These are phyloP conservation scores for Krasilnikovozyma curviuscula DNA, from an alignment of 768 basidiomycete species.

Conservation along the genomic window DNA sequence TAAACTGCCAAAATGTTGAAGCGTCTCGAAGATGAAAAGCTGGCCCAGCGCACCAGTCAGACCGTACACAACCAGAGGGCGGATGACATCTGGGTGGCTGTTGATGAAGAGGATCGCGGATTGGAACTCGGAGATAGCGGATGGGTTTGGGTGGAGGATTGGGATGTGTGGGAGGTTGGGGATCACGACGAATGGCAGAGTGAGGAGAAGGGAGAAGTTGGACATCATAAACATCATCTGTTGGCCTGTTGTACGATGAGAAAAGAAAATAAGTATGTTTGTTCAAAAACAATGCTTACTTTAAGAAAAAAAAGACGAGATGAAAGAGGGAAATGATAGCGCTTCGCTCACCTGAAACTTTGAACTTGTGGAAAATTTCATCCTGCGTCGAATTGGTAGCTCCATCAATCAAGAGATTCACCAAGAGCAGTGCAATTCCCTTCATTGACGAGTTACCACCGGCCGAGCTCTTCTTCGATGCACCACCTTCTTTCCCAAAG, in stretches of 20 bases:
- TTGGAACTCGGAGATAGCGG: slow-evolving; percentile 15
- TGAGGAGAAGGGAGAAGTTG: slow-evolving; percentile 57
- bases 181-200: slow-evolving; percentile 42
- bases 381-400: slow-evolving; percentile 92
- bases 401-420: slow-evolving; percentile 82
- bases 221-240: slow-evolving; percentile 99
- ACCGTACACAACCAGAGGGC: slow-evolving; percentile 64
- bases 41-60: slow-evolving; percentile 85
- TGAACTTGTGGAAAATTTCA: slow-evolving; percentile 48
- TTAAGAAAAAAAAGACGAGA: too few species aligned
- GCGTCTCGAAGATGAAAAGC: slow-evolving; percentile 90
- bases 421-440: slow-evolving; percentile 52
- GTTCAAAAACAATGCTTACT: too few species aligned
- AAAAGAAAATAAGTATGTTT: slow-evolving; percentile 31
- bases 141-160: slow-evolving; percentile 3
- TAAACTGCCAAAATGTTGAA: slow-evolving; percentile 25
- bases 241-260: slow-evolving; percentile 55
- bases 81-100: slow-evolving; percentile 51
- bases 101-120: slow-evolving; percentile 52
- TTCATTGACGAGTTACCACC: slow-evolving; percentile 29
- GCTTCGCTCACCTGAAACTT: slow-evolving; percentile 1
- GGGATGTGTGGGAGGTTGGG: slow-evolving; percentile 26
- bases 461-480: slow-evolving; percentile 3
- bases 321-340: too few species aligned
- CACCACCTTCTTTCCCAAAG: slow-evolving; percentile 27